A percentile compares a stretch with the other conserved stretches of the same genome.
phyloP scores from a whole-genome alignment of 768 basidiomycete genomes.

The Termitomyces sp. region DNA sequence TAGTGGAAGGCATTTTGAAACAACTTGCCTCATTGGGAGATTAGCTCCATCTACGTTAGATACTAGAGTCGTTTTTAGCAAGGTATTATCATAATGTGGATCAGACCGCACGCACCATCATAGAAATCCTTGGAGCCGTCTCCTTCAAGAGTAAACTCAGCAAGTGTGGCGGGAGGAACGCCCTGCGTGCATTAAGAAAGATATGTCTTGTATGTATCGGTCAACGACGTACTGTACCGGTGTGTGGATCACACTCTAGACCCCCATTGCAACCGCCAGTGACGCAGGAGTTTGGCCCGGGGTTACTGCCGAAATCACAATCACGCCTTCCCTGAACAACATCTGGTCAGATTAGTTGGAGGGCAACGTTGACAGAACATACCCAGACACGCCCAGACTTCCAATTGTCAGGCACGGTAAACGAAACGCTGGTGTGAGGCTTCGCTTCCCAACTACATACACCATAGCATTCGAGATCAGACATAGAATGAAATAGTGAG shows the following conservation, averaged over 20 bases:
- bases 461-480: too few species aligned
- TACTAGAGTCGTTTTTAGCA: constrained; percentile 25
- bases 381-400: constrained; percentile 64
- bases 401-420: constrained; percentile 58
- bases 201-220: not conserved
- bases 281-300: constrained; percentile 32
- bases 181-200: constrained; percentile 26
- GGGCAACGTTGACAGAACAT: not conserved
- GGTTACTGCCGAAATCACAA: constrained; percentile 55
- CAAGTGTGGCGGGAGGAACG: constrained; percentile 63
- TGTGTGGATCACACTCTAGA: constrained; percentile 46
- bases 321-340: constrained; percentile 51
- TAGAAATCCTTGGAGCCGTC: constrained; percentile 49
- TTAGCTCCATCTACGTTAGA: constrained; percentile 61
- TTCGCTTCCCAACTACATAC: not conserved
- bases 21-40: constrained; percentile 35
- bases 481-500: too few species aligned
- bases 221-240: constrained; percentile 41
- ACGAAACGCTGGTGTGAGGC: not conserved
- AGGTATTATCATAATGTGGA: not conserved
- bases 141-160: constrained; percentile 58
- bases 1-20: too few species aligned
- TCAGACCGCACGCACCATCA: constrained; percentile 39
- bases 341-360: not conserved
- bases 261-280: constrained; percentile 33